Conservation (phyloP, 2,329 filamentous ascomycete genomes). For the Neonectria sp. region DNA sequence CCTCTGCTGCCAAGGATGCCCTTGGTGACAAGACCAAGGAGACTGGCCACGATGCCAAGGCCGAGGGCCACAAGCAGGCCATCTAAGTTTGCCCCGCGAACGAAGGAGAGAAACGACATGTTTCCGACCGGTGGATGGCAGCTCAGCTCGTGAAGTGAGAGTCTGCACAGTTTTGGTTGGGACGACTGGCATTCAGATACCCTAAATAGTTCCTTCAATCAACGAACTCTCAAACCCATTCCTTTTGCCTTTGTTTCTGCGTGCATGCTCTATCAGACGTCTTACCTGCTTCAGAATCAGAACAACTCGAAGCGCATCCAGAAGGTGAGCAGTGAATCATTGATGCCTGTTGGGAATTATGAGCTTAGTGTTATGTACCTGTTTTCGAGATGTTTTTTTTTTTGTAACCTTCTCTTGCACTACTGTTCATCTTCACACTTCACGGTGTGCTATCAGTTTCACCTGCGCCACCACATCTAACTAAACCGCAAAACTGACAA, state of each 20-base stretch:
- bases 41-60: constrained; percentile 57
- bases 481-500: too few relatives aligned
- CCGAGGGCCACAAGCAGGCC: constrained; percentile 58
- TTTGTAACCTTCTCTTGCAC: too few relatives aligned
- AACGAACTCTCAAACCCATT: constrained; percentile 17
- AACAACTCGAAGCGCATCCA: too few relatives aligned
- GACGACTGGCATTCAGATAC: constrained; percentile 42
- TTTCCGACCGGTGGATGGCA: constrained; percentile 24
- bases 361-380: too few relatives aligned
- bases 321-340: too few relatives aligned
- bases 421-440: too few relatives aligned
- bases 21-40: constrained; percentile 63
- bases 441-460: too few relatives aligned
- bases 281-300: too few relatives aligned
- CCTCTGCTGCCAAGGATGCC: constrained; percentile 65
- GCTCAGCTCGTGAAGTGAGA: constrained; percentile 12
- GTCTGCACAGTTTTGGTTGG: constrained; percentile 26
- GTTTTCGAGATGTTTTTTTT: too few relatives aligned
- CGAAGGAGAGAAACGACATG: constrained; percentile 6
- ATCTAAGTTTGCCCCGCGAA: constrained; percentile 48
- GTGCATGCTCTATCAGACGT: too few relatives aligned
- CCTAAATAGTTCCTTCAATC: constrained; percentile 41
- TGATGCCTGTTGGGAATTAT: too few relatives aligned
- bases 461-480: too few relatives aligned
- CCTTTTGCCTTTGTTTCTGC: neutral